phyloP scores from a whole-genome alignment of 768 basidiomycete genomes.

The Lactifluus piperatus region DNA sequence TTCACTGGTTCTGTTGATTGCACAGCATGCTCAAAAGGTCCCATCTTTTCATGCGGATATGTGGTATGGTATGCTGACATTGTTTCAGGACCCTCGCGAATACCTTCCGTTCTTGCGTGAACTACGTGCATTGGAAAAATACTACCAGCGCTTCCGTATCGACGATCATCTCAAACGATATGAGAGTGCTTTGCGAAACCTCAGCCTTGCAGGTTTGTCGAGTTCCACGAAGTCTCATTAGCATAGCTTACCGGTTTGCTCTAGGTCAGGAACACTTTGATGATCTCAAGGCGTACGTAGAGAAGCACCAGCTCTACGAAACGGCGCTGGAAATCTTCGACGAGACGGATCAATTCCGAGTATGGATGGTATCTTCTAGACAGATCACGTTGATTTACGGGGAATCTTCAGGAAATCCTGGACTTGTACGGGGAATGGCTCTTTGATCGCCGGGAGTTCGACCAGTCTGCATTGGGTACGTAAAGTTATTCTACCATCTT shows the following conservation, averaged over 20 bases:
- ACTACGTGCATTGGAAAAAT: conserved; percentile 66
- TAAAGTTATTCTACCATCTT: no score
- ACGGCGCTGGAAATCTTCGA: conserved; percentile 70
- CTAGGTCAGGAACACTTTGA: conserved; percentile 63
- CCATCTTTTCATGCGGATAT: neutral
- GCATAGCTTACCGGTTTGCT: neutral
- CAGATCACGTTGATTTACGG: neutral
- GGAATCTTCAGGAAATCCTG: conserved; percentile 43
- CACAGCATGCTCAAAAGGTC: conserved; percentile 96
- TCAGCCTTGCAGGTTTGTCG: conserved; percentile 56
- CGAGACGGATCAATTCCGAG: conserved; percentile 53
- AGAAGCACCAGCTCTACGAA: conserved; percentile 66
- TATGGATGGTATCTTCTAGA: conserved; percentile 26
- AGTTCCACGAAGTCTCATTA: neutral
- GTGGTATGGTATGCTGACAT: neutral
- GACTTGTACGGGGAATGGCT: conserved; percentile 80
- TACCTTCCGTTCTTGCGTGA: conserved; percentile 96
- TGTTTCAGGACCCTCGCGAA: conserved; percentile 82
- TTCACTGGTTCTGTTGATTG: conserved; percentile 88
- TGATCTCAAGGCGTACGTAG: conserved; percentile 74
- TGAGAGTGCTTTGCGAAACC: conserved; percentile 62
- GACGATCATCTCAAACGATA: conserved; percentile 84
- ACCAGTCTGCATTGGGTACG: conserved; percentile 74
- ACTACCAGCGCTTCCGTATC: conserved; percentile 84
- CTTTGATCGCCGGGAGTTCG: conserved; percentile 76